Evolutionary conservation across 495 filamentous ascomycete genomes (phyloP).

Genomic region (Lophiotrema nucula): DNA sequence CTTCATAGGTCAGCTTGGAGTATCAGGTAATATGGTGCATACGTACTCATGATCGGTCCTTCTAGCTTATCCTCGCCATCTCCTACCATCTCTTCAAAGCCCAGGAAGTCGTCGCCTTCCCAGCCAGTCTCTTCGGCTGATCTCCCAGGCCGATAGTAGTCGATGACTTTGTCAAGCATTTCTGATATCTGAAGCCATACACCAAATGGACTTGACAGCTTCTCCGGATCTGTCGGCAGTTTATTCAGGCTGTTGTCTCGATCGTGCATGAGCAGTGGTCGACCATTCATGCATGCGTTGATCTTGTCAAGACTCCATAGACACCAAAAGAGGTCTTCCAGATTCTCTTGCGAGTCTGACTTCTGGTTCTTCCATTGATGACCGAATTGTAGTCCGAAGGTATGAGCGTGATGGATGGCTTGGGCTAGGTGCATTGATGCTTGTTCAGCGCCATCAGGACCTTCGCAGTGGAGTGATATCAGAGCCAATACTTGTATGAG

Average conservation of each 20-base stretch:
- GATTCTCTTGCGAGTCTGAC: constrained; percentile 36
- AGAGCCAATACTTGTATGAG: constrained; percentile 43
- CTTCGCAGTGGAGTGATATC: constrained; percentile 51
- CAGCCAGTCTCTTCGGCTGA: constrained; percentile 48
- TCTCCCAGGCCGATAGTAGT: constrained; percentile 60
- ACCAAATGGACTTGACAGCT: constrained; percentile 46
- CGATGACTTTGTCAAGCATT: constrained; percentile 63
- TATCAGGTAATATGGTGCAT: constrained; percentile 33
- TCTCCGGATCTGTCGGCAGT: constrained; percentile 29
- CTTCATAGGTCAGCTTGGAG: constrained; percentile 39
- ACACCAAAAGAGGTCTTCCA: constrained; percentile 62
- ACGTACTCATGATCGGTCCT: constrained; percentile 43
- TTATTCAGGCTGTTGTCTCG: constrained; percentile 54
- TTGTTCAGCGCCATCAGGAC: constrained; percentile 44
- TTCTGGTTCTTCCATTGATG: constrained; percentile 41
- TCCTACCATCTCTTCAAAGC: constrained; percentile 66
- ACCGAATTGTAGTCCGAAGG: constrained; percentile 61
- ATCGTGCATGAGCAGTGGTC: constrained; percentile 65
- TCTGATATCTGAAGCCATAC: constrained; percentile 54
- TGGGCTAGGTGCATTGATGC: constrained; percentile 45
- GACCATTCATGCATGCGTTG: constrained; percentile 60
- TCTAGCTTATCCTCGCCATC: constrained; percentile 34
- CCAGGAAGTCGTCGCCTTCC: constrained; percentile 56
- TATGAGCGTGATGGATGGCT: constrained; percentile 59
- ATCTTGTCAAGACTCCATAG: constrained; percentile 68